Conservation (phyloP, 2,329 filamentous ascomycete genomes). For the Penicillium rolfsii region DNA sequence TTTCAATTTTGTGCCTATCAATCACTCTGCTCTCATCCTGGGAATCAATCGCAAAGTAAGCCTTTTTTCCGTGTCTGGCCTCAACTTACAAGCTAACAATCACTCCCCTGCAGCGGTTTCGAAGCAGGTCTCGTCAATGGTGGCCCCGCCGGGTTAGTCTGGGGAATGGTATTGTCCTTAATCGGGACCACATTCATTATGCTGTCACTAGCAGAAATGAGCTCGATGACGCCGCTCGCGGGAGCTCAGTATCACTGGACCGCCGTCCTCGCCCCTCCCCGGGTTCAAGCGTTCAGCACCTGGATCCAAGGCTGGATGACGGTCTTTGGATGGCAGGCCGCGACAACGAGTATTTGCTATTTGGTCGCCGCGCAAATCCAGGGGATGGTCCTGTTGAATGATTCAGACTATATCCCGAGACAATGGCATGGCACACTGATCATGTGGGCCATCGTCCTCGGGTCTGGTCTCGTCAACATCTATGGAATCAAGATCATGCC, state of each 20-base stretch:
- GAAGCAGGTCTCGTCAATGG: slow-evolving; percentile 30
- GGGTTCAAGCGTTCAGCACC: slow-evolving; percentile 38
- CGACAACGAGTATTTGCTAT: slow-evolving; percentile 39
- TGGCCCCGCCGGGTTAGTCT: slow-evolving; percentile 31
- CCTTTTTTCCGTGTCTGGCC: too few species aligned
- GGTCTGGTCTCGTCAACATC: slow-evolving; percentile 42
- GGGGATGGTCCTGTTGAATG: slow-evolving; percentile 30
- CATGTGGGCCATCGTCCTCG: slow-evolving; percentile 39
- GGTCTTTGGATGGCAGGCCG: slow-evolving; percentile 44
- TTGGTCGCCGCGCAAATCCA: slow-evolving; percentile 42
- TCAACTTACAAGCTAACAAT: neutral
- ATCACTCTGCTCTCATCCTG: slow-evolving; percentile 22
- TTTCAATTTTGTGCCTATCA: slow-evolving; percentile 20
- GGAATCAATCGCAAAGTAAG: slow-evolving; percentile 22
- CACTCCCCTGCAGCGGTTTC: slow-evolving; percentile 10
- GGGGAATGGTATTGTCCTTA: slow-evolving; percentile 30
- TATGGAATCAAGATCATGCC: slow-evolving; percentile 38
- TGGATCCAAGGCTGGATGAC: slow-evolving; percentile 41
- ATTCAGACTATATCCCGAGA: slow-evolving; percentile 38
- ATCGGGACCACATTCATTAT: slow-evolving; percentile 31
- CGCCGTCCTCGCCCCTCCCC: slow-evolving; percentile 36
- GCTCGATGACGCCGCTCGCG: slow-evolving; percentile 46
- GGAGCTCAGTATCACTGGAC: slow-evolving; percentile 52
- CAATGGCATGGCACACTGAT: slow-evolving; percentile 48
- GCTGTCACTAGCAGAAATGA: slow-evolving; percentile 45